Evolutionary conservation across 208 protist genomes (phyloP).

Genomic region (Acanthamoeba healyi): DNA sequence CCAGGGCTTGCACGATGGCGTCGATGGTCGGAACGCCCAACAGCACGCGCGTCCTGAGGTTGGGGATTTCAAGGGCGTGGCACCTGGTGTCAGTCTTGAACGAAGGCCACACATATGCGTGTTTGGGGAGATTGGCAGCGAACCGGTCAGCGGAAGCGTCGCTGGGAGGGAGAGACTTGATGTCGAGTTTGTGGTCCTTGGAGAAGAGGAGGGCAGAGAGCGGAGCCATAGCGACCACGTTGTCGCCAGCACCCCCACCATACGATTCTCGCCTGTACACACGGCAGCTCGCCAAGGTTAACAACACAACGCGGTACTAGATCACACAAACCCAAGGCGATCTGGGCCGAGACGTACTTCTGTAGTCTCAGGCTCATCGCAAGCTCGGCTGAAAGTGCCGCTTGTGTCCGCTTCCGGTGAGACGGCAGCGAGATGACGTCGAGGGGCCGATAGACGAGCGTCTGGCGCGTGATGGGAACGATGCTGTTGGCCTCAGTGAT

Average conservation of each 20-base stretch:
- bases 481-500: not conserved
- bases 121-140: too few species aligned
- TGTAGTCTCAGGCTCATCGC: not conserved
- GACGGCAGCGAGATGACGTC: slow-evolving; percentile 31
- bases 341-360: not conserved
- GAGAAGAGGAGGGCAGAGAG: not conserved
- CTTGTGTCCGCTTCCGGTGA: not conserved
- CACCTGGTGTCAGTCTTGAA: not conserved
- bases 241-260: not conserved
- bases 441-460: not conserved
- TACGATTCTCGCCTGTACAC: slow-evolving; percentile 2
- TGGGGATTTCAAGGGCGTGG: not conserved
- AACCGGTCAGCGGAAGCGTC: not conserved
- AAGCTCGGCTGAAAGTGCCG: slow-evolving; percentile 14
- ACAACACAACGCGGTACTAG: not conserved
- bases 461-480: not conserved
- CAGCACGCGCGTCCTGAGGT: not conserved
- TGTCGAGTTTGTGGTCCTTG: slow-evolving; percentile 49
- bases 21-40: slow-evolving; percentile 9
- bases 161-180: not conserved
- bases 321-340: too few species aligned
- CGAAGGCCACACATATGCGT: too few species aligned
- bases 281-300: too few species aligned
- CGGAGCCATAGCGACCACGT: slow-evolving; percentile 14
- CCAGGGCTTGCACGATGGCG: slow-evolving; percentile 16